Conservation (phyloP, 202 grass and related monocot genomes). For the Bolboschoenoplectus hybrid region DNA sequence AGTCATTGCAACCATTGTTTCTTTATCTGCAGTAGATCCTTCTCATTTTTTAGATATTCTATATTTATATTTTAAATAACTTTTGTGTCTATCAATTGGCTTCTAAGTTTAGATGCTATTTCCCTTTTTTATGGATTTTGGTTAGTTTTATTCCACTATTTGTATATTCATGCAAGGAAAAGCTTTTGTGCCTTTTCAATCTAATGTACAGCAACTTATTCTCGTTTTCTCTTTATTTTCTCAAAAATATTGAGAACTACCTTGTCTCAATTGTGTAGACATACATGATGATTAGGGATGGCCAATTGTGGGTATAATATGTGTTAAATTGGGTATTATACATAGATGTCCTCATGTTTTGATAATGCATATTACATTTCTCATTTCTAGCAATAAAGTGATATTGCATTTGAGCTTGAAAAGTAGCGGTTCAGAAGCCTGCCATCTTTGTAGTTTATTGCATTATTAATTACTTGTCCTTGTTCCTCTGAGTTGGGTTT, state of each 20-base stretch:
- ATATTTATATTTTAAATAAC: neutral
- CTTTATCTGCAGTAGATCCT: neutral
- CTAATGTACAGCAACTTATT: neutral
- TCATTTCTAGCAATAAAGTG: conserved; percentile 4
- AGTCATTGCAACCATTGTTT: neutral
- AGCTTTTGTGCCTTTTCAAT: neutral
- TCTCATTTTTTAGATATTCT: neutral
- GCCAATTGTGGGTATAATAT: neutral
- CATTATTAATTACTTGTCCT: neutral
- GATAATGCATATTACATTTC: neutral
- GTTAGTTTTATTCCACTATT: neutral
- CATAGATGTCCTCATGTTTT: neutral
- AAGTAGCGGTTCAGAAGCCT: neutral
- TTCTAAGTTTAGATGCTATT: conserved; percentile 10
- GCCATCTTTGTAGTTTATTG: neutral
- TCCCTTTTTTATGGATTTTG: conserved; percentile 5
- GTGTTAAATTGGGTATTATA: neutral
- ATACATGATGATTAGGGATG: neutral
- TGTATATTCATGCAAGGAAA: neutral
- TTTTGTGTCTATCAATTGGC: neutral
- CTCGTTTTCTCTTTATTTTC: neutral
- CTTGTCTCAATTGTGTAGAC: neutral
- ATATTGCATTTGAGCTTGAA: neutral
- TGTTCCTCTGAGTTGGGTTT: conserved; percentile 18
- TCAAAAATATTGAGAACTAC: neutral